Evolutionary conservation across 1,139 yeast genomes (phyloP).

Genomic region (Geotrichum klebahnii): DNA sequence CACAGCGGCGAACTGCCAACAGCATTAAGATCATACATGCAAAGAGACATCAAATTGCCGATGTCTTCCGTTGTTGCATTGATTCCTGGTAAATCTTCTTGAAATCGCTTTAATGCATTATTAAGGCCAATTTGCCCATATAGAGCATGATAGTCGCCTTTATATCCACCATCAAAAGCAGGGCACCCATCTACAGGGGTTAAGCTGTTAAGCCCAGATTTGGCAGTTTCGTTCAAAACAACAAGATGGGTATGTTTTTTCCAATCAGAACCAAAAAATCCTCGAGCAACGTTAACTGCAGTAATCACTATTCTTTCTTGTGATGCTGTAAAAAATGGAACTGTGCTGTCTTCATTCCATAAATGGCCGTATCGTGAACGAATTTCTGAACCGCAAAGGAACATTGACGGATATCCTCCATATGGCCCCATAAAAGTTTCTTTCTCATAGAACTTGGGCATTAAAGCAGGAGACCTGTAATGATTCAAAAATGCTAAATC

Average conservation of each 20-base stretch:
- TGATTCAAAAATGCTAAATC: constrained; percentile 33
- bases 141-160: constrained; percentile 23
- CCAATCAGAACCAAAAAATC: constrained; percentile 39
- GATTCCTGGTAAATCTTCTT: constrained; percentile 44
- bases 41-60: constrained; percentile 45
- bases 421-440: constrained; percentile 35
- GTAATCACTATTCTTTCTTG: constrained; percentile 42
- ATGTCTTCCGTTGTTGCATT: constrained; percentile 46
- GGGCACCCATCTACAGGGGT: constrained; percentile 34
- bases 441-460: constrained; percentile 5
- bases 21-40: constrained; percentile 58
- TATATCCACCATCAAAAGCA: constrained; percentile 26
- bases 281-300: constrained; percentile 43
- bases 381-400: constrained; percentile 35
- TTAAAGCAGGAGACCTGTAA: constrained; percentile 38
- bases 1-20: constrained; percentile 54
- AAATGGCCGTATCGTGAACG: constrained; percentile 41
- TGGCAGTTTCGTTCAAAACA: constrained; percentile 39
- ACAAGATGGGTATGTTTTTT: constrained; percentile 38
- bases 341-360: constrained; percentile 35
- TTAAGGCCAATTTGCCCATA: constrained; percentile 30
- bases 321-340: constrained; percentile 42
- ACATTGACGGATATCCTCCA: constrained; percentile 37
- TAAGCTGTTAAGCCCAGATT: constrained; percentile 43
- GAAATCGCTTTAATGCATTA: constrained; percentile 39